These are phyloP conservation scores for Penicillium occitanis DNA, from an alignment of 2,329 filamentous ascomycete species.

Conservation along the genomic window DNA sequence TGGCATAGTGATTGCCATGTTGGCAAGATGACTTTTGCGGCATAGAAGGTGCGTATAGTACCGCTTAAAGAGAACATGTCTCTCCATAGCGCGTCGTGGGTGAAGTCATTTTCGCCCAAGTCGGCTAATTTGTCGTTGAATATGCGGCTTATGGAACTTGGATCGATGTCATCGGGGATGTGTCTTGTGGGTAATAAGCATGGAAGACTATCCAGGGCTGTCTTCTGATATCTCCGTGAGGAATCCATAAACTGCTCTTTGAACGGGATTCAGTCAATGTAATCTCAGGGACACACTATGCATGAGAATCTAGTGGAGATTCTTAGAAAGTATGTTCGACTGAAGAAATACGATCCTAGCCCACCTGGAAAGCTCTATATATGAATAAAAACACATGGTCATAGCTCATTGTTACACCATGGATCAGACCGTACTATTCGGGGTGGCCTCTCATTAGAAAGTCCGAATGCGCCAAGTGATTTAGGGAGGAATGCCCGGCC, in stretches of 20 bases:
- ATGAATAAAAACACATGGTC: no score
- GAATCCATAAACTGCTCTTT: background rate
- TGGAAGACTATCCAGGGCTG: conserved; percentile 24
- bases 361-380: no score
- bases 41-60: conserved; percentile 28
- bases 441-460: background rate
- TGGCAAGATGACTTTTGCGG: conserved; percentile 22
- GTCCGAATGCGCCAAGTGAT: background rate
- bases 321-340: no score
- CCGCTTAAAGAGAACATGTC: conserved; percentile 31
- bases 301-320: background rate
- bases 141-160: conserved; percentile 13
- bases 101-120: conserved; percentile 21
- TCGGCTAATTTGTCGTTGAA: conserved; percentile 14
- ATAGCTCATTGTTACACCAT: background rate
- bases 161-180: conserved; percentile 23
- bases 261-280: no score
- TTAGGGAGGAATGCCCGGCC: no score
- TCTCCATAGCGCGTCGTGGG: conserved; percentile 29
- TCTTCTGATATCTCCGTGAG: background rate
- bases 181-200: conserved; percentile 24
- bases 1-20: conserved; percentile 25
- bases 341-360: no score
- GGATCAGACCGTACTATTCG: background rate
- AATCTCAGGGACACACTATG: no score